Base-by-base conservation (phyloP, 2,329 filamentous ascomycete species). In the Tolypocladium endophyticum region DNA sequence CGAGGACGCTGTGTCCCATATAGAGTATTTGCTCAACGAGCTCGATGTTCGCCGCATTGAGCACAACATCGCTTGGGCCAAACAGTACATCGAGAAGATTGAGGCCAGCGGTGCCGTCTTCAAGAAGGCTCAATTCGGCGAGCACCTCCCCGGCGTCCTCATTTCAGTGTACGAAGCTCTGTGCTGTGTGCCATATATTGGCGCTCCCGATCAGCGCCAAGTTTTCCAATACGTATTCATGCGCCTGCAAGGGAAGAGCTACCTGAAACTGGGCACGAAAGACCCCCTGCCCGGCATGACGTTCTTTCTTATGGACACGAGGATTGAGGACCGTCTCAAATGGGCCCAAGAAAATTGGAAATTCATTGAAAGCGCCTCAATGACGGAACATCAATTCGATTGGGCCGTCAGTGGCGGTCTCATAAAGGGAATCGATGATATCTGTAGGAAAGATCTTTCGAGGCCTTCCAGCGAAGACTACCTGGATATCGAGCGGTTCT, bases 131-230 rank as follows among this genome's bases (percentile, higher is more conserved):
- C 75, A 77, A 58, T 73, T 83, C 43, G 77, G 77, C 16, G 74
- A 75, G 25, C 71, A 79, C 8, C 74, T 82, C 35, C 75, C 81
- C 1, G 77, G 83, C 35, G 85, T 90, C 8, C 82, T 95, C 57
- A 83, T 94, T 61, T 87, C 90, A 14, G 83, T 97, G 36, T 96
- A 95, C 67, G 93, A 97, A 71, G 87, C 89, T 0, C 77, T 97
- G 57, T 96, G 92, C 71, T 96, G 89, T 71, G 85, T 92, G 64
- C 81, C 88, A 0, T 91, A 95, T 69, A 79, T 97, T 62, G 80
- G 74, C 53, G 65, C 77, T n/a, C 76, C 80, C 1, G 77, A 79
- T 4, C 79, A 79, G 63, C 77, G 80, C 3, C 66, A 70, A 0
- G 70, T 86, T 64, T 96, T 97, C 70, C 89, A 96, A 70, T 85